Base-by-base conservation (phyloP, 2,329 filamentous ascomycete species). In the Aspergillus chevalieri region DNA sequence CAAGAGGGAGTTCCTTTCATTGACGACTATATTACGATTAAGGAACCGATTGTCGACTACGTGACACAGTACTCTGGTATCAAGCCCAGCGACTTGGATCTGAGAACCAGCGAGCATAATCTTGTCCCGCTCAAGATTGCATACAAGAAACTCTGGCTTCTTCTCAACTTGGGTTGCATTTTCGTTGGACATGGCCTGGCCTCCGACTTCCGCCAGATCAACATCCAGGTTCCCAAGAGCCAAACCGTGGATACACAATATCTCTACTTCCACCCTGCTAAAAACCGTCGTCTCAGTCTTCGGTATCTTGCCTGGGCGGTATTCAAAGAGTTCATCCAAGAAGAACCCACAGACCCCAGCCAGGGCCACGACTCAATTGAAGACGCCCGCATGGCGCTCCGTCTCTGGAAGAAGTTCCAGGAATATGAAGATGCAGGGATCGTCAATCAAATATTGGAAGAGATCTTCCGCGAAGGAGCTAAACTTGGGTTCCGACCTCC, bases 121-220 rank as follows among this genome's bases (percentile, higher is more conserved):
- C 80, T 97, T 0, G 84, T 97, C 7, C 81, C 87, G 1, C 78
- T 97, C 38, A 98, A 98, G 67, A 81, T 87, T 50, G 91, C 89
- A 1, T 98, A 97, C 77, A 98, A 98, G 72, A 96, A 96, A 68
- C 83, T 98, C 26, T 98, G 94, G 94, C 82, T 97, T 14, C 78
- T 98, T 15, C 80, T 98, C 28, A 98, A 98, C 65, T 78, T 97
- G 0, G 93, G 93, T 44, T 95, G 90, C 71, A 83, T 88, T 54
- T 98, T 98, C 66, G 81, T 98, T 4, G 93, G 93, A 2, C 93
- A 98, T 63, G 92, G 92, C 3, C 77, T 98, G 39, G 89, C 89
- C 57, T 92, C 93, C 59, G 93, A 98, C 70, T 97, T 98, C 73
- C 89, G 93, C 47, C 95, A 95, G 49, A 95, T 95, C 71, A 98